Percentiles rank a stretch among this genome's conserved stretches.
Evolutionary conservation across 2,329 filamentous ascomycete species (phyloP).

Genomic region (Xylaria sp.): DNA sequence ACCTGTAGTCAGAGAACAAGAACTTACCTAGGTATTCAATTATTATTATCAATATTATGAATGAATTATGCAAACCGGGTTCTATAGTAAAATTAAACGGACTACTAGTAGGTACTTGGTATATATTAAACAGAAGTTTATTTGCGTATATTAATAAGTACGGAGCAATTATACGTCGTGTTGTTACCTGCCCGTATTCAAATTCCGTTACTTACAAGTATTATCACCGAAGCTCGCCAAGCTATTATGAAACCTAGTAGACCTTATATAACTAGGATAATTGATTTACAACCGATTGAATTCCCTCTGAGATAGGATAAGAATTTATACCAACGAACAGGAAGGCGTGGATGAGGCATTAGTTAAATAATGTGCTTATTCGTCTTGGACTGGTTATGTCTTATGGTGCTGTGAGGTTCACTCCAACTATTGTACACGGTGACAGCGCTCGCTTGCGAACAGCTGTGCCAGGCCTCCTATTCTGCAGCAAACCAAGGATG

Average conservation of each 20-base stretch:
- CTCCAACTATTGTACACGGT: slow-evolving; percentile 11
- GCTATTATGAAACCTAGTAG: not conserved
- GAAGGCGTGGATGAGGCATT: slow-evolving; percentile 5
- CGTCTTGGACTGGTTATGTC: slow-evolving; percentile 6
- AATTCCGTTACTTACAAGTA: slow-evolving; percentile 2
- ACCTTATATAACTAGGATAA: slow-evolving; percentile 7
- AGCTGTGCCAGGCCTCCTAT: slow-evolving; percentile 10
- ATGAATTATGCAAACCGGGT: no score
- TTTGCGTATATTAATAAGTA: no score
- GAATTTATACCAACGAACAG: slow-evolving; percentile 8
- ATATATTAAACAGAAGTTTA: not conserved
- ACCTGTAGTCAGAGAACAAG: no score
- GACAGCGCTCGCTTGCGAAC: slow-evolving; percentile 9
- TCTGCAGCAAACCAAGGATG: slow-evolving; percentile 18
- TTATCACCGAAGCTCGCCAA: not conserved
- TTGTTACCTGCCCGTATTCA: not conserved
- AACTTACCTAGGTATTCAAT: no score
- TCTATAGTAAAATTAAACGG: no score
- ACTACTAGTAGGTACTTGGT: not conserved
- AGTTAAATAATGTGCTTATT: slow-evolving; percentile 13
- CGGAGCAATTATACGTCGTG: no score
- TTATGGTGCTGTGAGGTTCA: slow-evolving; percentile 13
- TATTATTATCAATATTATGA: no score
- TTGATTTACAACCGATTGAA: slow-evolving; percentile 7
- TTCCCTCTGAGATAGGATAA: not conserved